Evolutionary conservation across 225 moss, liverwort and hornwort species (phyloP), one percentile per base, ranked within the genome.

Genomic region (Thuidium tamariscinum): DNA sequence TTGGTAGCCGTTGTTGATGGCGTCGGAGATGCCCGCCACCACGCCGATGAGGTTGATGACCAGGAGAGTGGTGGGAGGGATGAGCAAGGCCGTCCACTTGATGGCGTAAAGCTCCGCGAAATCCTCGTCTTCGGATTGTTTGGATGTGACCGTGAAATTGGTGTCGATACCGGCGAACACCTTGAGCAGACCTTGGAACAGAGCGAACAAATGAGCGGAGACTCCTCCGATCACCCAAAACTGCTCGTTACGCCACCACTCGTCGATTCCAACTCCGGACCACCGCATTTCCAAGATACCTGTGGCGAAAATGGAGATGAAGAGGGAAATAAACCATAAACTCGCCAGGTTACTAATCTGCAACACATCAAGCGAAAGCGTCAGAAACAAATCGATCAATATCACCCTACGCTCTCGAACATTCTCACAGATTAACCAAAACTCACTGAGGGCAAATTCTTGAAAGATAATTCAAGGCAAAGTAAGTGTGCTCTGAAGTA

Each of bases 221-320:
- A 91, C 91, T 2, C 91, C 91, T 55, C 91, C 91, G 71, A 97
- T 97, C 80, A 97, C 97, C 97, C 97, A 97, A 73, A 97, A 95
- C 93, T 97, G 97, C 92, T 97, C 97, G 76, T 96, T 97, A 15
- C 96, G 83, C 96, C 97, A 97, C 97, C 97, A 97, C 86, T 97
- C 97, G 59, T 97, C 95, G 1, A 97, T 95, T 34, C 97, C 94
- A 20, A 97, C 97, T 23, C 94, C 92, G 3, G 95, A 95, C 97
- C 97, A 97, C 83, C 97, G 85, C 97, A 97, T 95, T 75, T 97
- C 95, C 85, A 95, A 56, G 32, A 97, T 95, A 25, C 95, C 97
- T 5, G 97, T 97, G 1, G 96, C 96, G 66, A 97, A 95, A 79
- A 97, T 96, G 76, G 95, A 97, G 76, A 97, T 88, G 82, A 97